These are phyloP conservation scores for Nicotiana attenuata DNA, from an alignment of 257 asterid species.

Conservation along the genomic window DNA sequence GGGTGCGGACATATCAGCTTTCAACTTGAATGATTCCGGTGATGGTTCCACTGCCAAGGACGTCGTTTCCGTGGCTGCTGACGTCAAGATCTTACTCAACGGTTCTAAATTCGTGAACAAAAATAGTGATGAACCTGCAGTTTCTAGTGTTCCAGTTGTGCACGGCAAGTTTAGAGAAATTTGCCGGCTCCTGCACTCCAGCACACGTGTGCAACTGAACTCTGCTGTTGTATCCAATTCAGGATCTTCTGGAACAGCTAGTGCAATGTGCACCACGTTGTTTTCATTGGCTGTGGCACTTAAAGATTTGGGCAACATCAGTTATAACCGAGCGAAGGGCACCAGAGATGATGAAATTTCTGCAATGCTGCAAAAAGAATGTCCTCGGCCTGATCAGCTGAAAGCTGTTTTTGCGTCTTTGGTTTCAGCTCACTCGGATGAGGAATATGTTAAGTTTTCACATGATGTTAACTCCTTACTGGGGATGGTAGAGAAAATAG, in stretches of 20 bases:
- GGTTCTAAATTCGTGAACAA: constrained; percentile 62
- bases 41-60: constrained; percentile 88
- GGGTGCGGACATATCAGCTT: constrained; percentile 52
- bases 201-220: constrained; percentile 62
- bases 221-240: constrained; percentile 37
- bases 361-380: constrained; percentile 22
- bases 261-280: constrained; percentile 43
- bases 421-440: constrained; percentile 26
- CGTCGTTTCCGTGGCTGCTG: constrained; percentile 75
- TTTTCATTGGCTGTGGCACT: constrained; percentile 48
- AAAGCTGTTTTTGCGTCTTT: constrained; percentile 29
- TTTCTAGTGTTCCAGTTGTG: constrained; percentile 53
- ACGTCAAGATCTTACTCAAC: constrained; percentile 59
- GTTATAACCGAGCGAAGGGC: constrained; percentile 41
- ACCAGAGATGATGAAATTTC: constrained; percentile 25
- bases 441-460: constrained; percentile 40
- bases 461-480: constrained; percentile 43
- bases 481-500: constrained; percentile 44
- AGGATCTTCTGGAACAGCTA: constrained; percentile 32
- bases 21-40: constrained; percentile 80
- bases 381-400: constrained; percentile 20
- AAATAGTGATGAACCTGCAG: constrained; percentile 27
- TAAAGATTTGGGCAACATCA: constrained; percentile 46
- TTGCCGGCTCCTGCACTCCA: constrained; percentile 49
- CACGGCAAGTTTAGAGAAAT: constrained; percentile 67